Base-by-base conservation (phyloP, 225 moss, liverwort and hornwort species). In the Marchantia paleacea region DNA sequence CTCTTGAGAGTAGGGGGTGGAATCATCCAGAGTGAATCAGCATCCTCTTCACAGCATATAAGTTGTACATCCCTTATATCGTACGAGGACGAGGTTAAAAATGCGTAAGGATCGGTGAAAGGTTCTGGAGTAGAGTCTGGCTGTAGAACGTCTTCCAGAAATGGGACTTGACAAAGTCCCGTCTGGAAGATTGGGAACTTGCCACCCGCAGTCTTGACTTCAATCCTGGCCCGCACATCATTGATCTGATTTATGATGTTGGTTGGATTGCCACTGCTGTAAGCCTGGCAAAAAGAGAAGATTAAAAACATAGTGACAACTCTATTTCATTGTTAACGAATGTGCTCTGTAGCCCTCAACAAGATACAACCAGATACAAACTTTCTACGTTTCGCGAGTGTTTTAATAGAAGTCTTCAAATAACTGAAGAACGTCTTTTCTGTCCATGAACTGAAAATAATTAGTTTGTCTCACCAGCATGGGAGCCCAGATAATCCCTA, bases 401-500 rank as follows among this genome's bases (percentile, higher is more conserved):
- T 5, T 39, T 39, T 39, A 39, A 39, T 5, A 39, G 2, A 39
- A 39, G 39, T 39, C 39, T 39, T 5, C 2, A 39, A 39, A 39
- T 39, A 39, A 39, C 39, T 39, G 39, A 39, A 39, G 39, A 39
- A 39, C 39, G 39, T 2, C 3, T 2, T n/a, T 47, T 71, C 49
- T 8, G 69, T 19, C 39, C 72, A 52, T 72, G 10, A n/a, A 50
- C 50, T 72, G 3, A 22, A 0, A 10, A 72, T 1, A 18, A 52
- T 24, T n/a, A n/a, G 22, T 7, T 22, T 51, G n/a, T 55, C 75
- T 65, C 74, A 93, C 95, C 94, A 97, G 90, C 97, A 97, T 97
- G 53, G 97, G 97, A 88, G 97, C 93, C 97, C 97, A 97, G 68
- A 97, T 97, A 55, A 97, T 89, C 79, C 82, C 93, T 70, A 97